Conservation (phyloP, 163 green algal species). For the Scenedesmus sp. region DNA sequence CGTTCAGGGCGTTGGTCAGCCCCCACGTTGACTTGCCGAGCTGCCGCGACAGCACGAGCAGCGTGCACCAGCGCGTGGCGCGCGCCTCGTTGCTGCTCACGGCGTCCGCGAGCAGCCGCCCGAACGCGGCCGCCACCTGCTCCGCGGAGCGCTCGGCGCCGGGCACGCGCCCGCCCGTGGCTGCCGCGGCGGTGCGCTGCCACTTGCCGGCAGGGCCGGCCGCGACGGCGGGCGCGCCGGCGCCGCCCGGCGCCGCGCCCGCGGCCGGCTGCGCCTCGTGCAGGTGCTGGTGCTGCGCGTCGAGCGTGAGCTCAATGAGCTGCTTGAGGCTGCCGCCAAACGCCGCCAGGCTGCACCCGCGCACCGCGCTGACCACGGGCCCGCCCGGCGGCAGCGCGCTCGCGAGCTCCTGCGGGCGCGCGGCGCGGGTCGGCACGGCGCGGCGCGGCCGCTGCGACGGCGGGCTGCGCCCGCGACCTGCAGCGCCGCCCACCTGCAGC, state of each 20-base stretch:
- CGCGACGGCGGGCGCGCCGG: background rate
- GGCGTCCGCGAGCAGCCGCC: slow-evolving; percentile 1
- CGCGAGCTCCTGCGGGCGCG: background rate
- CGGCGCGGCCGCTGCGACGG: background rate
- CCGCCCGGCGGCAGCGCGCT: background rate
- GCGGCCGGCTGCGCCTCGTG: too few species aligned
- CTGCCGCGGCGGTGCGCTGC: background rate
- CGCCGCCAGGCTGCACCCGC: background rate
- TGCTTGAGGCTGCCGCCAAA: background rate
- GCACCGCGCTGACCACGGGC: background rate
- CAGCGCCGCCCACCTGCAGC: background rate
- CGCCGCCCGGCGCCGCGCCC: background rate
- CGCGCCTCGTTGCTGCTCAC: background rate
- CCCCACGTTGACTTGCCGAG: background rate
- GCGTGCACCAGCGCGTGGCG: background rate
- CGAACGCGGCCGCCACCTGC: slow-evolving; percentile 3
- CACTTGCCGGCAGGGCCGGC: background rate
- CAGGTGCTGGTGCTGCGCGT: slow-evolving; percentile 1
- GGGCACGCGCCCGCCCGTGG: background rate
- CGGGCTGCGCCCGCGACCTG: background rate
- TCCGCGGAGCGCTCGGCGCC: background rate
- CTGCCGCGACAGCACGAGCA: slow-evolving; percentile 20
- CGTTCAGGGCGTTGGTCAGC: slow-evolving; percentile 2
- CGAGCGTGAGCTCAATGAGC: background rate
- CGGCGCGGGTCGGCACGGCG: background rate